Base-by-base conservation (phyloP, 257 asterid species). In the Paulownia fortunei region DNA sequence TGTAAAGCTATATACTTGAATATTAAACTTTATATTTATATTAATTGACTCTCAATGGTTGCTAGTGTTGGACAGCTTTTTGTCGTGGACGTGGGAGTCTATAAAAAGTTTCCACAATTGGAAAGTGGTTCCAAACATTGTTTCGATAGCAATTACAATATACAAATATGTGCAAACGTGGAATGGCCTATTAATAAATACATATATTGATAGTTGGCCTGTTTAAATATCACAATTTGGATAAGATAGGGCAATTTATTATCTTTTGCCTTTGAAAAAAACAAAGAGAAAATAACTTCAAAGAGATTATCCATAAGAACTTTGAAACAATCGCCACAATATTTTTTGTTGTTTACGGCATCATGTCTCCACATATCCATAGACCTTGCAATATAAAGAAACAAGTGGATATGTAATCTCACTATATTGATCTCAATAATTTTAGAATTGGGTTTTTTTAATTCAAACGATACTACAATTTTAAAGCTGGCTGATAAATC, bases 361-460 rank as follows among this genome's bases (percentile, higher is more conserved):
- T 54, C 83, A 62, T 37, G 42, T n/a, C 60, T 78, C 78, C 78
- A 39, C 82, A 78, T 60, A 44, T 55, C 54, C 65, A 37, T 39
- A 27, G 41, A 70, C 67, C 36, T 46, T 15, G 72, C 56, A 23
- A 7, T 42, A 8, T 7, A 8, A 42, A 5, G 11, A 8, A 7
- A 42, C 12, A 5, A 42, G 51, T 39, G 46, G 9, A 39, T 42
- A 42, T 9, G 12, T 5, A 12, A 30, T 30, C 4, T 30, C 36
- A 30, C 36, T 30, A 30, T 30, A 30, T 30, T 30, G 3, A 30
- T 30, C 36, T 30, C 36, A 30, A 30, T 30, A 30, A 30, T n/a
- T n/a, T n/a, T n/a, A n/a, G n/a, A n/a, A n/a, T n/a, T n/a, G n/a
- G n/a, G n/a, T n/a, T n/a, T n/a, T n/a, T n/a, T n/a, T n/a, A n/a